Base-by-base conservation (phyloP, 148 eudicot genomes). In the Fagopyrum esculentum region DNA sequence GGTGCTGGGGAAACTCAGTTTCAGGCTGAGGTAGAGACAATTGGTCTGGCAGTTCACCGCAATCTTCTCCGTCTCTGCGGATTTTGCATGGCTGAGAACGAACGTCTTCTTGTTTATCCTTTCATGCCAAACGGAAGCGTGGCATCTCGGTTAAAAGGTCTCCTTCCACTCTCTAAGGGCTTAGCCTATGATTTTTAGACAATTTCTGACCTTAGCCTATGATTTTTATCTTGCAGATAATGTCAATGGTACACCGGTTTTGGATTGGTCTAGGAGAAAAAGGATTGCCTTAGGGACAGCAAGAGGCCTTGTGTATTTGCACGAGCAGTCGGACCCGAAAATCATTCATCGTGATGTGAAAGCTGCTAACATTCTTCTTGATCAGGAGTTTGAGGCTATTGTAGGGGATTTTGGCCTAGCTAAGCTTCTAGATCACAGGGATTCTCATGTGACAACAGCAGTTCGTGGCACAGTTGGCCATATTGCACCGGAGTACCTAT, bases 51-150 rank as follows among this genome's bases (percentile, higher is more conserved):
- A 22, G 69, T 77, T 46, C 79, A 77, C 47, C 52, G 79, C 46
- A 77, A 77, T 71, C 79, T 77, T 57, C 79, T 77, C 75, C 79
- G 79, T 13, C 75, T 77, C 7, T 77, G 75, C 16, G 79, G 79
- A 9, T 77, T 77, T 13, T 77, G 79, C 74, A 70, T 72, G 26
- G 72, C 79, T 45, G 79, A 77, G 69, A 77, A 77, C 45, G 79
- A 77, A 56, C 56, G 79, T 8, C 72, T 77, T 71, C 79, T 77
- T 17, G 79, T 77, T 46, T 77, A 77, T 60, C 79, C 79, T 10
- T 77, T 52, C 57, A 77, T 77, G 79, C 75, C 70, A 26, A 77
- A 77, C 56, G 79, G 79, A 35, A 77, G 79, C 16, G 79, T 71
- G 4, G 79, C 79, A 43, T 77, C 79, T 56, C 79, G 75, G 44